These are phyloP conservation scores for Podospora australis DNA, from an alignment of 495 filamentous ascomycete genomes.

Conservation along the genomic window DNA sequence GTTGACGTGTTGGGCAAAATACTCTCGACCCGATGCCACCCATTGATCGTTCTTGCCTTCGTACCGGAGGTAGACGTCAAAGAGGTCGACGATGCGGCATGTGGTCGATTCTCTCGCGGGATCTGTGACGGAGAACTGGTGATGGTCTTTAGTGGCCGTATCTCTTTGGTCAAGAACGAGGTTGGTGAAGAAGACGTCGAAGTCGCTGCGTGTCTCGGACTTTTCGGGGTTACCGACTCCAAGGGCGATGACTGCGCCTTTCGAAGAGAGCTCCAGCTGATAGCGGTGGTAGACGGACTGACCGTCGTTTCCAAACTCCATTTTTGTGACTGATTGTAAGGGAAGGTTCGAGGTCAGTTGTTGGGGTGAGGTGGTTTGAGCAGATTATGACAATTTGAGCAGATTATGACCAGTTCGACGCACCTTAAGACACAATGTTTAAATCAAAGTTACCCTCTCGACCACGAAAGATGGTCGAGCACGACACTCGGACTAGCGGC, in stretches of 20 bases:
- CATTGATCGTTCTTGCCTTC: conserved; percentile 13
- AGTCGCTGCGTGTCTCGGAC: neutral
- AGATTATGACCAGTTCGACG: too few relatives aligned
- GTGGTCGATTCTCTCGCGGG: neutral
- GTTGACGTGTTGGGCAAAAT: conserved; percentile 8
- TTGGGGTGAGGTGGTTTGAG: too few relatives aligned
- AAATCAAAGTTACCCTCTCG: too few relatives aligned
- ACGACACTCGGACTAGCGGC: too few relatives aligned
- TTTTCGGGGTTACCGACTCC: neutral
- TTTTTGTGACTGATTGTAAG: too few relatives aligned
- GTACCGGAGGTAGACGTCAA: conserved; percentile 14
- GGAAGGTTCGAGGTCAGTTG: too few relatives aligned
- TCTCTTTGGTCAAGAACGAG: conserved; percentile 12
- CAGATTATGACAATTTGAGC: too few relatives aligned
- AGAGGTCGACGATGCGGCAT: conserved; percentile 8
- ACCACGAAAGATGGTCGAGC: too few relatives aligned
- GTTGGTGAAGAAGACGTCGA: conserved; percentile 11
- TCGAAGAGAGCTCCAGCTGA: neutral
- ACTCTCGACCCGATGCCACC: conserved; percentile 1
- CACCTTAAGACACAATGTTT: too few relatives aligned
- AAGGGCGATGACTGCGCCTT: conserved; percentile 1
- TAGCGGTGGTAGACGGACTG: conserved; percentile 14
- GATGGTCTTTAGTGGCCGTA: too few relatives aligned
- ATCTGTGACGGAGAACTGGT: neutral
- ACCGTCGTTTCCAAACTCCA: conserved; percentile 14